A percentile compares a stretch with the other conserved stretches of the same genome.
Evolutionary conservation across 2,329 filamentous ascomycete species (phyloP).

Genomic region (Colletotrichum kahawae): DNA sequence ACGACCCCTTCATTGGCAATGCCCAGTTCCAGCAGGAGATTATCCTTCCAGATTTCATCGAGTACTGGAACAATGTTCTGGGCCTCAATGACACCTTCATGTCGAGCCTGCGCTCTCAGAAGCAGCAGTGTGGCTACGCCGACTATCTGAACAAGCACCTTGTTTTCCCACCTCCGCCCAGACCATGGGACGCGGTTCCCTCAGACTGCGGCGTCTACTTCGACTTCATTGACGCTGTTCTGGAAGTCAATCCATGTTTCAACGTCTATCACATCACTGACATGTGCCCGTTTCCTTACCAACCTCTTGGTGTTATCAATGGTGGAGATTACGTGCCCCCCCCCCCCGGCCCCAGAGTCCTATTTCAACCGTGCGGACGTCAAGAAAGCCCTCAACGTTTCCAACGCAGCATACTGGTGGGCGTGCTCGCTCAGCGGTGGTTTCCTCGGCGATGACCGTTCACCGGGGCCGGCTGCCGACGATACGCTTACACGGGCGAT

Average conservation of each 20-base stretch:
- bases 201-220: slow-evolving; percentile 47
- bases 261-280: slow-evolving; percentile 78
- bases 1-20: slow-evolving; percentile 71
- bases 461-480: slow-evolving; percentile 2
- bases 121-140: slow-evolving; percentile 66
- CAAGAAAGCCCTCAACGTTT: slow-evolving; percentile 71
- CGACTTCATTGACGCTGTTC: slow-evolving; percentile 44
- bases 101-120: slow-evolving; percentile 54
- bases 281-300: slow-evolving; percentile 73
- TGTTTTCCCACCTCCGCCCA: slow-evolving; percentile 59
- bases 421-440: slow-evolving; percentile 29
- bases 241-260: slow-evolving; percentile 76
- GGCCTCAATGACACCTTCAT: slow-evolving; percentile 66
- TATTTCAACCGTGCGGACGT: slow-evolving; percentile 78
- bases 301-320: slow-evolving; percentile 75
- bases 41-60: slow-evolving; percentile 62
- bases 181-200: slow-evolving; percentile 56
- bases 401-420: slow-evolving; percentile 35
- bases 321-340: slow-evolving; percentile 44
- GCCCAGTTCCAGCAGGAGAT: slow-evolving; percentile 48
- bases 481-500: slow-evolving; percentile 30
- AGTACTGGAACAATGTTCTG: slow-evolving; percentile 65
- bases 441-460: slow-evolving; percentile 25
- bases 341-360: slow-evolving; percentile 60
- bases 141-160: slow-evolving; percentile 65